These are phyloP conservation scores for Cryptococcus jaspeensis DNA, from an alignment of 1,284 basidiomycete species.

Conservation along the genomic window DNA sequence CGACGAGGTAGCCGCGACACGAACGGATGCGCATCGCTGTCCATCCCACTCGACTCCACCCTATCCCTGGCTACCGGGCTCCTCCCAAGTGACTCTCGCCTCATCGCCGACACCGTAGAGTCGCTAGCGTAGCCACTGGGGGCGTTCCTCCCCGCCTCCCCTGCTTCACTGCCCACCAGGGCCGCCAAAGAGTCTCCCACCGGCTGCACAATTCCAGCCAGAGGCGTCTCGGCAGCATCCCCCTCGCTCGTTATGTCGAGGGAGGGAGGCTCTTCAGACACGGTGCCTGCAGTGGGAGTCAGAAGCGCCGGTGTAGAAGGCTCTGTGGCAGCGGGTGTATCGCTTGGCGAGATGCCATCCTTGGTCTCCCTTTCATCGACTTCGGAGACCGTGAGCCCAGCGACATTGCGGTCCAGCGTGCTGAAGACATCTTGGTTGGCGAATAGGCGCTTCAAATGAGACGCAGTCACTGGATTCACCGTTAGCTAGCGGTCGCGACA, in stretches of 20 bases:
- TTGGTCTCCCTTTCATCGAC: slow-evolving; percentile 62
- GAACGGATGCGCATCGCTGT: slow-evolving; percentile 44
- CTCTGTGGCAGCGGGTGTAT: slow-evolving; percentile 15
- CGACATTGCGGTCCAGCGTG: slow-evolving; percentile 44
- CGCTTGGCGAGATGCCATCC: slow-evolving; percentile 12
- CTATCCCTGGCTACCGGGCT: not conserved
- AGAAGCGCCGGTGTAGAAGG: slow-evolving; percentile 15
- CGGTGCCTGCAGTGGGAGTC: not conserved
- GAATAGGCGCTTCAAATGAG: slow-evolving; percentile 56
- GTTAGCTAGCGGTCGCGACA: not conserved
- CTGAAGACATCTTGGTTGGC: slow-evolving; percentile 53
- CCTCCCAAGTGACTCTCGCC: slow-evolving; percentile 16
- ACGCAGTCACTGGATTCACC: slow-evolving; percentile 40
- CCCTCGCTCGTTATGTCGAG: slow-evolving; percentile 12
- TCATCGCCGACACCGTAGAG: slow-evolving; percentile 78
- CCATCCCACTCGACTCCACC: slow-evolving; percentile 43
- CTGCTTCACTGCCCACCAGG: not conserved
- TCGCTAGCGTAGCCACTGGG: slow-evolving; percentile 69
- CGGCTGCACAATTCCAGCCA: slow-evolving; percentile 16
- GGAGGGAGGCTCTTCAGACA: not conserved
- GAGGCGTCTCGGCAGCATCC: slow-evolving; percentile 24
- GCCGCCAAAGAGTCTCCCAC: slow-evolving; percentile 10
- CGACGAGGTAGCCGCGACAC: slow-evolving; percentile 71
- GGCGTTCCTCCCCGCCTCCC: slow-evolving; percentile 42
- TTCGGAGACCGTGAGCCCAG: slow-evolving; percentile 66